Percentiles rank a stretch among this genome's conserved stretches.
Evolutionary conservation across 192 early-diverging fungal genomes (phyloP).

Genomic region (Kappamyces sp.): DNA sequence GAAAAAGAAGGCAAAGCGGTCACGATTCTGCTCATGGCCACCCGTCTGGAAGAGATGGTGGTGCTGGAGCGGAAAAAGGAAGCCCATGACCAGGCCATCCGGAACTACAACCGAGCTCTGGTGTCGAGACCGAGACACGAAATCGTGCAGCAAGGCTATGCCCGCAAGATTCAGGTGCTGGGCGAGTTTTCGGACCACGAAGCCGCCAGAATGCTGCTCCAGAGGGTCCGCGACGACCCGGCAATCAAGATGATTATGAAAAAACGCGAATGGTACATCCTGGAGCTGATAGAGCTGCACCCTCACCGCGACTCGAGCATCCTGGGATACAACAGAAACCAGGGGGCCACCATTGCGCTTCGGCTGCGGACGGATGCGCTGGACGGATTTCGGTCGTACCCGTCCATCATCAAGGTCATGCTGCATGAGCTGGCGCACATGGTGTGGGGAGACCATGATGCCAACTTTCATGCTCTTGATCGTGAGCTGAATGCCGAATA

Average conservation of each 20-base stretch:
- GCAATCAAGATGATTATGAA: slow-evolving; percentile 42
- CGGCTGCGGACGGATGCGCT: slow-evolving; percentile 72
- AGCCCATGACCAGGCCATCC: background rate
- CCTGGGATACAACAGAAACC: slow-evolving; percentile 65
- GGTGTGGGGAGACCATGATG: slow-evolving; percentile 57
- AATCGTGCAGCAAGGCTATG: background rate
- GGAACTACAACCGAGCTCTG: slow-evolving; percentile 1
- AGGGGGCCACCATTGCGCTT: slow-evolving; percentile 65
- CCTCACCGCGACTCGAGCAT: slow-evolving; percentile 56
- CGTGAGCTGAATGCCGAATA: slow-evolving; percentile 66
- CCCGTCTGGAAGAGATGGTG: too few relatives aligned
- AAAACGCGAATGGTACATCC: slow-evolving; percentile 61
- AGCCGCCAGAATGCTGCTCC: slow-evolving; percentile 52
- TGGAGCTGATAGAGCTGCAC: slow-evolving; percentile 60
- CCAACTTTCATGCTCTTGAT: slow-evolving; percentile 66
- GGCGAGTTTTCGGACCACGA: slow-evolving; percentile 46
- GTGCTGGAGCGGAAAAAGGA: background rate
- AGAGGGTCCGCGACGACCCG: slow-evolving; percentile 60
- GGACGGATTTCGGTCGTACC: slow-evolving; percentile 70
- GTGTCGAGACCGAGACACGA: slow-evolving; percentile 1
- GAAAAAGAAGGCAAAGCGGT: too few relatives aligned
- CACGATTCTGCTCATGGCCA: too few relatives aligned
- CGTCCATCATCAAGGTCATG: slow-evolving; percentile 58
- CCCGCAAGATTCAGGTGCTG: slow-evolving; percentile 38
- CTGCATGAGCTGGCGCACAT: slow-evolving; percentile 78